Evolutionary conservation across 768 basidiomycete species (phyloP), one percentile per base, ranked within the genome.

Genomic region (Leccinellum albellum): DNA sequence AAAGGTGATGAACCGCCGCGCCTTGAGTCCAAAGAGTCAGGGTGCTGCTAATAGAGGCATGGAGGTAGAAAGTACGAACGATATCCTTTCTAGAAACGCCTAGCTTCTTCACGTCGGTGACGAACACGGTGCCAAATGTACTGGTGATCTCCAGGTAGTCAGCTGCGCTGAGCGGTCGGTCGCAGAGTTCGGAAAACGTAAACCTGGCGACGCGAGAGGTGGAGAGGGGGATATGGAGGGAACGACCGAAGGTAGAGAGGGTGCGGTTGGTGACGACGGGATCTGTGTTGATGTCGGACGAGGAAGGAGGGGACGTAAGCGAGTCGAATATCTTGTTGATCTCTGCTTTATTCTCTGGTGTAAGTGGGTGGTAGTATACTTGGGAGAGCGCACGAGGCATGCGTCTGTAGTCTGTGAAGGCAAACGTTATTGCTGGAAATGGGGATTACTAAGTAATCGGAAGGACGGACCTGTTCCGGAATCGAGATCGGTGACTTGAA

Each of bases 111-210:
- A 98, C 85, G 66, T 92, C 87, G 44, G 86, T 75, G 32, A 99
- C 75, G 67, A 99, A 98, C 15, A 99, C 77, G 14, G 94, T 96
- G 28, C 82, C 80, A 69, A 97, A 99, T 29, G 78, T 84, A 65
- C 85, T 85, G 4, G 95, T 96, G 55, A 99, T 83, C 75, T 98
- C 94, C 37, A 99, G 70, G 72, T 98, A 99, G 72, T 99, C 97
- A 2, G 94, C 94, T 23, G 97, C 96, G 66, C 91, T 91, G 65
- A 97, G 75, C 1, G 95, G 91, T 64, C 84, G 82, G 0, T 90
- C 91, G 66, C 97, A 99, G 17, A 99, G 78, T 57, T 95, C 85
- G 4, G 82, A 68, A 69, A 99, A 99, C 13, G 77, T 79, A 72
- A 98, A 98, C 70, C 85, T 86, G 8, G 97, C 97, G 53, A 97